Base-by-base conservation (phyloP, 2,329 filamentous ascomycete genomes). In the Dryadomyces sulphureus region DNA sequence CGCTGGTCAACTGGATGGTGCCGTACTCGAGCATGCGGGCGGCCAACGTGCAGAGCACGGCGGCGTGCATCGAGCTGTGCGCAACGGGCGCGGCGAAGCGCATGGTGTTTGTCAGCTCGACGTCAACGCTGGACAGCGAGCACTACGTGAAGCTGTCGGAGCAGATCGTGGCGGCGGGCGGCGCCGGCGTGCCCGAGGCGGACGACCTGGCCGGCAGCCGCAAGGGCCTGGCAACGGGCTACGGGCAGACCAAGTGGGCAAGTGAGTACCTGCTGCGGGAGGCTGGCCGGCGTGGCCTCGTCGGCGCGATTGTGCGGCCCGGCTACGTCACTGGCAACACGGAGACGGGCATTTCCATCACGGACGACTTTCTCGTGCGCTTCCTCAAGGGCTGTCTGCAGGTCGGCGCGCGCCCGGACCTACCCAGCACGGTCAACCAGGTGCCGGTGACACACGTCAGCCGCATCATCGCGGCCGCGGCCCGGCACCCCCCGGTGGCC, bases 241-340 rank as follows among this genome's bases (percentile, higher is more conserved):
- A 95, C 56, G 89, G 90, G 3, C 89, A 95, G 61, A 79, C 77
- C 53, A 95, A 96, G 65, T 95, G 88, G 88, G 84, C 76, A 6
- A 73, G 75, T 7, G 75, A 80, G 55, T 65, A 75, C 43, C 70
- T 95, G 41, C 75, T 88, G 20, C 75, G 84, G 21, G 83, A 86
- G 60, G 89, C 90, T 22, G 86, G 88, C 43, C 69, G 68, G 47
- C 75, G 85, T 47, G 89, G 90, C 12, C 74, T 95, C 2, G 68
- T 65, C 16, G 89, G 86, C 16, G 73, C 80, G 20, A 76, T 94
- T 38, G 69, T 94, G 42, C 78, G 90, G 12, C 82, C 90, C 4
- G 88, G 90, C 25, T 95, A 95, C 60, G 79, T 95, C 34, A 71
- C 83, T 4, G 90, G 88, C 21, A 79, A 89, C 58, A 72, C 75